These are phyloP conservation scores for Fusarium nelsonii DNA, from an alignment of 2,329 filamentous ascomycete species.

Conservation along the genomic window DNA sequence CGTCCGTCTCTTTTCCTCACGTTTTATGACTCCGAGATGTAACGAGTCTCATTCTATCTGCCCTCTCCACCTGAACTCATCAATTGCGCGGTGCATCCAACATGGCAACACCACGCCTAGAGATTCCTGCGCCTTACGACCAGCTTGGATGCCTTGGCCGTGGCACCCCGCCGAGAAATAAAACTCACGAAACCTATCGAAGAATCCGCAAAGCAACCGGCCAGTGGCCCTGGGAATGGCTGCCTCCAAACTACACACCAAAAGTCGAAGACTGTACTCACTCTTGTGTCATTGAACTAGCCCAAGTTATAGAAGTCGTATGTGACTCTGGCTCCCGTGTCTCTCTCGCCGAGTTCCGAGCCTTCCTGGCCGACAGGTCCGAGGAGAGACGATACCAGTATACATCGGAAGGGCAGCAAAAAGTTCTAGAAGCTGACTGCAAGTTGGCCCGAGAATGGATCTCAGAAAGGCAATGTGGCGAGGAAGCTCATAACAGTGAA, in stretches of 20 bases:
- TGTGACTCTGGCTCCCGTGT: background rate
- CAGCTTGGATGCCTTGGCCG: background rate
- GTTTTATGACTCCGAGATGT: no score
- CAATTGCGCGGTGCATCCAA: background rate
- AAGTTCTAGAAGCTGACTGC: background rate
- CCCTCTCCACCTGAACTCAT: background rate
- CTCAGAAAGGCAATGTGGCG: no score
- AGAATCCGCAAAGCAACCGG: background rate
- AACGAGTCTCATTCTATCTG: background rate
- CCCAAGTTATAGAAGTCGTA: background rate
- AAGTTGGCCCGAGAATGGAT: background rate
- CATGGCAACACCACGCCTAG: background rate
- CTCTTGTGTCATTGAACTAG: background rate
- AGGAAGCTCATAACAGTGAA: background rate
- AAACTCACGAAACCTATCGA: background rate
- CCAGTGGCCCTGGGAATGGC: slow-evolving; percentile 10
- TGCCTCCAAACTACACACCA: slow-evolving; percentile 1
- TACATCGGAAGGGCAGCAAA: background rate
- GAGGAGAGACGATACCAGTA: background rate
- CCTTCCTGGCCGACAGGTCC: background rate
- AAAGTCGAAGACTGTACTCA: background rate
- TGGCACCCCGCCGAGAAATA: no score
- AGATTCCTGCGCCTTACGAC: background rate
- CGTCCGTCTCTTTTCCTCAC: background rate
- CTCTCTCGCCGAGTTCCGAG: background rate